These are phyloP conservation scores for Alternaria solani DNA, from an alignment of 2,329 filamentous ascomycete species.

Conservation along the genomic window DNA sequence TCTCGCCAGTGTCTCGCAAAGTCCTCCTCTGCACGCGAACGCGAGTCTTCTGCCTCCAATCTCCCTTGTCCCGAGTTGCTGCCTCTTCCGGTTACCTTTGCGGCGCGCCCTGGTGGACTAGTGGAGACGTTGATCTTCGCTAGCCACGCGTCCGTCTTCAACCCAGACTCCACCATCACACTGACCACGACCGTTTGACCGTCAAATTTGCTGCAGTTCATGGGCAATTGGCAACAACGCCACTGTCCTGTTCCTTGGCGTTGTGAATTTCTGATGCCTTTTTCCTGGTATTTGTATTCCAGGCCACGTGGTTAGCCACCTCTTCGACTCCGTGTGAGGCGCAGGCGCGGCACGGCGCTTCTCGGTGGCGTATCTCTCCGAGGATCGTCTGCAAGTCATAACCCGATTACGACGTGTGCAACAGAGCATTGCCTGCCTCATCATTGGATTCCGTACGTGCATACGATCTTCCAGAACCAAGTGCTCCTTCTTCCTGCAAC, in stretches of 20 bases:
- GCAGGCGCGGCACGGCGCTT: constrained; percentile 11
- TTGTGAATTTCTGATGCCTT: neutral
- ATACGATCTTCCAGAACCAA: constrained; percentile 6
- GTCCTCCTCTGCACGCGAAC: neutral
- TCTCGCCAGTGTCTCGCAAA: neutral
- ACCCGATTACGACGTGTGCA: constrained; percentile 15
- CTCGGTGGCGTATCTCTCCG: constrained; percentile 15
- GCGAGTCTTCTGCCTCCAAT: constrained; percentile 8
- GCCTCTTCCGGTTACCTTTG: constrained; percentile 11
- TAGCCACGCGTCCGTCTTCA: constrained; percentile 23
- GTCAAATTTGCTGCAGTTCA: constrained; percentile 5
- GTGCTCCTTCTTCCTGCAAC: constrained; percentile 2
- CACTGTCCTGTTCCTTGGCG: neutral
- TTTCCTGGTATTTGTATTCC: neutral
- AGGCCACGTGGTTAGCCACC: neutral
- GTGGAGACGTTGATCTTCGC: constrained; percentile 18
- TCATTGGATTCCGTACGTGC: constrained; percentile 11
- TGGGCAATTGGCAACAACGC: neutral
- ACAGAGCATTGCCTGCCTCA: constrained; percentile 19
- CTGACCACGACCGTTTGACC: constrained; percentile 12
- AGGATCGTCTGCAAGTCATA: constrained; percentile 20
- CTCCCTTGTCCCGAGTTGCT: constrained; percentile 12
- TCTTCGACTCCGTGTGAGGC: neutral
- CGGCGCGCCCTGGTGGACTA: constrained; percentile 13
- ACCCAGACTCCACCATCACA: constrained; percentile 10